These are phyloP conservation scores for Cinnamomum chago DNA, from an alignment of 164 flowering plant species.

Conservation along the genomic window DNA sequence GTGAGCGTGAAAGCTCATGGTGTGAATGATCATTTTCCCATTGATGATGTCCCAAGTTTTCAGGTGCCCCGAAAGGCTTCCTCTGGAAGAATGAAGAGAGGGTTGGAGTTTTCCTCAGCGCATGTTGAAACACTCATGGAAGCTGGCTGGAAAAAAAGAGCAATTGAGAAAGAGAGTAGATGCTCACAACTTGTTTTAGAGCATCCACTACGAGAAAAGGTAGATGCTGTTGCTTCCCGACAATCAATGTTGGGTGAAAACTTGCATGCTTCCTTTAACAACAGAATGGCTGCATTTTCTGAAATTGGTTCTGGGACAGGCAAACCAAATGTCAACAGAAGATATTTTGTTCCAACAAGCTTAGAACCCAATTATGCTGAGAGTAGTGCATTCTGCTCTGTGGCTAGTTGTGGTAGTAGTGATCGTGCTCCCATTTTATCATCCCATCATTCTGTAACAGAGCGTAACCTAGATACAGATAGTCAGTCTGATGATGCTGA, in stretches of 20 bases:
- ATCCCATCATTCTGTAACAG: constrained; percentile 19
- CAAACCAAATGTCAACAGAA: constrained; percentile 30
- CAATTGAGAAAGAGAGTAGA: constrained; percentile 31
- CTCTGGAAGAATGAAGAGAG: constrained; percentile 37
- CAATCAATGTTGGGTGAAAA: constrained; percentile 42
- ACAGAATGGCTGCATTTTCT: constrained; percentile 30
- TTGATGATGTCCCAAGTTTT: constrained; percentile 9
- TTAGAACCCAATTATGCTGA: constrained; percentile 42
- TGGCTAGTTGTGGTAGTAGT: constrained; percentile 75
- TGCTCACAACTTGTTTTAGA: constrained; percentile 12
- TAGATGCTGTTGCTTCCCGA: constrained; percentile 56
- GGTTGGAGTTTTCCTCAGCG: constrained; percentile 19
- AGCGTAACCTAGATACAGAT: constrained; percentile 33
- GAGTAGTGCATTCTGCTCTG: constrained; percentile 55
- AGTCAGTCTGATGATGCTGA: constrained; percentile 59
- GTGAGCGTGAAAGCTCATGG: constrained; percentile 9
- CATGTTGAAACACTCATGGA: constrained; percentile 24
- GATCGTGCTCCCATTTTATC: constrained; percentile 25
- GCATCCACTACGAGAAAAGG: constrained; percentile 35
- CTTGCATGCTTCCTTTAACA: constrained; percentile 42
- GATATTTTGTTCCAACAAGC: constrained; percentile 28
- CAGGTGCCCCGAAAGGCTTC: constrained; percentile 25
- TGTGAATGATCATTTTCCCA: constrained; percentile 11
- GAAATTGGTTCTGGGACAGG: constrained; percentile 37
- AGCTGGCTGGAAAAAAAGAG: constrained; percentile 31